phyloP scores from a whole-genome alignment of 2,329 filamentous ascomycete genomes.

The Cadophora sp. region DNA sequence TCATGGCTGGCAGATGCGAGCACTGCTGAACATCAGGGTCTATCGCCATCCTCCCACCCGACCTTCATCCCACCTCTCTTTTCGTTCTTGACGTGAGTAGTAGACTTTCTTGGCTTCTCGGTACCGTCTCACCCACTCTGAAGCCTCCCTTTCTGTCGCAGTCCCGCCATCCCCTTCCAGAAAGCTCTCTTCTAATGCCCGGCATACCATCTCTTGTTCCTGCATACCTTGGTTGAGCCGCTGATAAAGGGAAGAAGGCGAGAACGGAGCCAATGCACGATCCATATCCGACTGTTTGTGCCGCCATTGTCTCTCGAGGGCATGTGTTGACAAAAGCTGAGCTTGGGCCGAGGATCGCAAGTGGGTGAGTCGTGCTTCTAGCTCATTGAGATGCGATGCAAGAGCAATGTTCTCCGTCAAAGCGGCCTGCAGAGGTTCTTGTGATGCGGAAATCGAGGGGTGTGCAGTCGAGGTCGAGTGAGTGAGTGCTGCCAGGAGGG shows the following conservation, averaged over 20 bases:
- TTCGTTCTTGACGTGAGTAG: slow-evolving; percentile 84
- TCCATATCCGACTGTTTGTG: slow-evolving; percentile 92
- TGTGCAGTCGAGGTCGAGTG: slow-evolving; percentile 72
- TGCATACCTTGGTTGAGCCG: slow-evolving; percentile 75
- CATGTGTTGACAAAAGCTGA: slow-evolving; percentile 81
- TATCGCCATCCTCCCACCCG: slow-evolving; percentile 89
- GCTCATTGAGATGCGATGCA: slow-evolving; percentile 65
- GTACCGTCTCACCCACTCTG: slow-evolving; percentile 84
- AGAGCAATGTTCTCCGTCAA: slow-evolving; percentile 76
- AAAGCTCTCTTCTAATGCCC: slow-evolving; percentile 91
- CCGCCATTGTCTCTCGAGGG: slow-evolving; percentile 90
- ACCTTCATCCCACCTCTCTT: slow-evolving; percentile 94
- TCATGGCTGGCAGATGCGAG: neutral
- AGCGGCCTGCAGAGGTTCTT: slow-evolving; percentile 67
- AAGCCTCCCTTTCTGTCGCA: slow-evolving; percentile 80
- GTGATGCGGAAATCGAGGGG: slow-evolving; percentile 71
- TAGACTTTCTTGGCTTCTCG: slow-evolving; percentile 80
- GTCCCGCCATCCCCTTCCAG: slow-evolving; percentile 58
- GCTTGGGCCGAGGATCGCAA: slow-evolving; percentile 78
- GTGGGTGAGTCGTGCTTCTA: slow-evolving; percentile 63
- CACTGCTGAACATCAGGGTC: neutral
- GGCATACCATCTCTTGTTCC: slow-evolving; percentile 83
- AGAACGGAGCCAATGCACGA: slow-evolving; percentile 80
- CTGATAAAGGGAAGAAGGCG: slow-evolving; percentile 86
- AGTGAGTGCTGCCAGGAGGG: slow-evolving; percentile 77